Evolutionary conservation across 129 eudicot genomes (phyloP).

Genomic region (Escallonia rubra): DNA sequence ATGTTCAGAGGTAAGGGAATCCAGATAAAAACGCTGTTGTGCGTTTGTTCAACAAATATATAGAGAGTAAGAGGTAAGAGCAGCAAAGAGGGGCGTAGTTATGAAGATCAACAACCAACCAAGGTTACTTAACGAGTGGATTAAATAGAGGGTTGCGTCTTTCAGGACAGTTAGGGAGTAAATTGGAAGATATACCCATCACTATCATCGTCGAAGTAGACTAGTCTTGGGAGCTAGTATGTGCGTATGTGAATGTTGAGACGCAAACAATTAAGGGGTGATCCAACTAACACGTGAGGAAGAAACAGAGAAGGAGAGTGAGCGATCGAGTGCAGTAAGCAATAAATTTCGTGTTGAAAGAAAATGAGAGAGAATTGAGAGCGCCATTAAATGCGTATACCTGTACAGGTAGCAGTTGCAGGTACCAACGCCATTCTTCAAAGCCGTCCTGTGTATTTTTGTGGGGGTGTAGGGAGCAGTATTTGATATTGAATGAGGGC

Average conservation of each 20-base stretch:
- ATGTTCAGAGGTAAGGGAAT: not conserved
- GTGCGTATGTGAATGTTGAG: not conserved
- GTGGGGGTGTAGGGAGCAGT: too few relatives aligned
- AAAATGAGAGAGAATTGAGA: not conserved
- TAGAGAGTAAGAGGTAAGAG: not conserved
- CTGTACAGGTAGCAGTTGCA: conserved; percentile 7
- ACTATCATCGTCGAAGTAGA: not conserved
- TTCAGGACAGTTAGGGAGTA: not conserved
- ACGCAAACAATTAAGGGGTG: not conserved
- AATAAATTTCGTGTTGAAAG: not conserved
- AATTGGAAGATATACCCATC: not conserved
- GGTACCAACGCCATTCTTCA: not conserved
- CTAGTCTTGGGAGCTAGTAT: not conserved
- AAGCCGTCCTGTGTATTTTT: not conserved
- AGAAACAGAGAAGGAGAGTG: not conserved
- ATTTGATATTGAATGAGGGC: too few relatives aligned
- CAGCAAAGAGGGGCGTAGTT: not conserved
- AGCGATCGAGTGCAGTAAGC: not conserved
- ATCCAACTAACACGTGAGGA: conserved; percentile 16
- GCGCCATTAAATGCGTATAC: conserved; percentile 7
- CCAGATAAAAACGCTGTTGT: not conserved
- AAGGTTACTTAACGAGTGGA: conserved; percentile 1
- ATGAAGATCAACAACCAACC: not conserved
- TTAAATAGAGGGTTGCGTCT: not conserved
- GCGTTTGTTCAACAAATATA: not conserved